Evolutionary conservation across 805 yeast genomes (phyloP).

Genomic region (Saturnispora bothae): DNA sequence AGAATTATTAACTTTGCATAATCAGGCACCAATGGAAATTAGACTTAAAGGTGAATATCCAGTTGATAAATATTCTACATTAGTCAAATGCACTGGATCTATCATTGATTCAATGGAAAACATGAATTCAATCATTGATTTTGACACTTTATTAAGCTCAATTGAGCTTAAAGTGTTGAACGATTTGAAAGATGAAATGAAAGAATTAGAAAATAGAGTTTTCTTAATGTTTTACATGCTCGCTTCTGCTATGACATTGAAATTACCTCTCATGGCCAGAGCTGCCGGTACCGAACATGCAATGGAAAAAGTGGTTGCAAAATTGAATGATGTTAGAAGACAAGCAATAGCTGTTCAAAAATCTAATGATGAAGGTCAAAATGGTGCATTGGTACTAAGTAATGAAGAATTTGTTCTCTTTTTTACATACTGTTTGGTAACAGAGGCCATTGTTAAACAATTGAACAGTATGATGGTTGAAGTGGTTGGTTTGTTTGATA

Average conservation of each 20-base stretch:
- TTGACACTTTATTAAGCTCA: slow-evolving; percentile 42
- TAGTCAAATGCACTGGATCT: slow-evolving; percentile 47
- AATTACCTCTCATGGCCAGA: slow-evolving; percentile 67
- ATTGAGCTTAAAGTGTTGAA: slow-evolving; percentile 48
- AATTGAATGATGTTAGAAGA: slow-evolving; percentile 48
- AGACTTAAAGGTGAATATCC: slow-evolving; percentile 71
- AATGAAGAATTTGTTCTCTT: slow-evolving; percentile 71
- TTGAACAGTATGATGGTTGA: slow-evolving; percentile 45
- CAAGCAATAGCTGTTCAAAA: slow-evolving; percentile 12
- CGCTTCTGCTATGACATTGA: slow-evolving; percentile 63
- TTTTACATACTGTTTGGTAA: slow-evolving; percentile 65
- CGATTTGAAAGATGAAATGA: slow-evolving; percentile 45
- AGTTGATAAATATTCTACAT: slow-evolving; percentile 34
- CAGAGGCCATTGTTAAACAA: slow-evolving; percentile 56
- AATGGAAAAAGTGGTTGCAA: slow-evolving; percentile 54
- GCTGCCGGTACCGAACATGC: slow-evolving; percentile 74
- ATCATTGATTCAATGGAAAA: slow-evolving; percentile 71
- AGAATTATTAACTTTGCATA: slow-evolving; percentile 48
- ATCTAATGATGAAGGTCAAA: slow-evolving; percentile 19
- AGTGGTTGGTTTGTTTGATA: slow-evolving; percentile 53
- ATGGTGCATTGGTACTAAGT: slow-evolving; percentile 25
- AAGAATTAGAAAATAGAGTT: slow-evolving; percentile 60
- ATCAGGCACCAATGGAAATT: slow-evolving; percentile 67
- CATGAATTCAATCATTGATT: slow-evolving; percentile 54
- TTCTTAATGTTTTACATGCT: slow-evolving; percentile 71